These are phyloP conservation scores for Catunica adiposa DNA, from an alignment of 2,329 filamentous ascomycete species.

Conservation along the genomic window DNA sequence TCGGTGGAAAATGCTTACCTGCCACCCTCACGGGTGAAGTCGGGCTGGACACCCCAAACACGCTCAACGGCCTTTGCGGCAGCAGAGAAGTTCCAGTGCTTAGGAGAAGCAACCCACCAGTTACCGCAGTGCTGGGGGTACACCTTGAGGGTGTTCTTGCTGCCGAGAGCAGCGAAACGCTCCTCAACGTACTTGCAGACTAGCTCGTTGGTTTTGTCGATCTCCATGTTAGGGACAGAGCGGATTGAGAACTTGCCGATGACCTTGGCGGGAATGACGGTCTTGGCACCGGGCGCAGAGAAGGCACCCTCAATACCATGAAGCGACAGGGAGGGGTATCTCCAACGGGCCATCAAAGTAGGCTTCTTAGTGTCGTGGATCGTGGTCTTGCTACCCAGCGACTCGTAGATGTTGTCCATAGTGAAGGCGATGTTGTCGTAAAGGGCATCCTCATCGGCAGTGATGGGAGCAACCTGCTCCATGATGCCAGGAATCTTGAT, in stretches of 20 bases:
- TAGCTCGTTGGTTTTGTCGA: constrained; percentile 67
- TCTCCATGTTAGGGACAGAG: constrained; percentile 95
- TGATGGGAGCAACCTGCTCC: constrained; percentile 81
- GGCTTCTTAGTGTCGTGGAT: constrained; percentile 79
- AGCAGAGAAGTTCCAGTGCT: constrained; percentile 97
- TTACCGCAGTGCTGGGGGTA: constrained; percentile 79
- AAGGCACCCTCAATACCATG: constrained; percentile 94
- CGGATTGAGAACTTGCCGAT: constrained; percentile 97
- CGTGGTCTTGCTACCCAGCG: constrained; percentile 72
- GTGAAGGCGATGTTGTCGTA: constrained; percentile 86
- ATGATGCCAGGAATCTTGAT: constrained; percentile 88
- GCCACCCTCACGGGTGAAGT: constrained; percentile 91
- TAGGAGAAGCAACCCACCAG: constrained; percentile 96
- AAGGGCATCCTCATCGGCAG: constrained; percentile 69
- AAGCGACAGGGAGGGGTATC: constrained; percentile 81
- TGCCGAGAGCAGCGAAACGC: constrained; percentile 69
- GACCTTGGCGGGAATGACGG: constrained; percentile 95
- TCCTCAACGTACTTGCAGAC: constrained; percentile 74
- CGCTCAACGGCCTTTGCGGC: constrained; percentile 91
- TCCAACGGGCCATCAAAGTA: constrained; percentile 91
- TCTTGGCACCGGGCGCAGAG: constrained; percentile 86
- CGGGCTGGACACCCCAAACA: constrained; percentile 84
- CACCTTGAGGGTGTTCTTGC: constrained; percentile 81
- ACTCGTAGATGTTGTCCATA: constrained; percentile 89
- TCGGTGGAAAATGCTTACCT: constrained; percentile 34